Base-by-base conservation (phyloP, 2,329 filamentous ascomycete species). In the Alternaria conjuncta region DNA sequence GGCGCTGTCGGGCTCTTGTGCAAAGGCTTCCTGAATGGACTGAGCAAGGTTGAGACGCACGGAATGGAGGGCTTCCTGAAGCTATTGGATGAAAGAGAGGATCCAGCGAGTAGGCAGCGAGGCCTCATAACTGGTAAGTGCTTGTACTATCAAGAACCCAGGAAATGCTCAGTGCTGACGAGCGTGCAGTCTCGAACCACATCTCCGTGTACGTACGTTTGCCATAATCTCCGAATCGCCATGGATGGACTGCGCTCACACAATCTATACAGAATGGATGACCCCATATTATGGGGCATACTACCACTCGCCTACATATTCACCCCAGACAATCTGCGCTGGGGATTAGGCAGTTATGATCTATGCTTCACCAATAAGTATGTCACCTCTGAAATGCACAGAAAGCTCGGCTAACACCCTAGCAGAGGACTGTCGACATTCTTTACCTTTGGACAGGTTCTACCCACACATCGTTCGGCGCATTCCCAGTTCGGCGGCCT, bases 311-410 rank as follows among this genome's bases (percentile, higher is more conserved):
- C 87, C 54, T 93, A 96, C 75, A 83, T 88, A 68, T 89, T 92
- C 74, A 88, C 90, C 63, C 88, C 92, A 20, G 84, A 86, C 60
- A 96, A 94, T 76, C 86, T 94, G 74, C 89, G 96, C 78, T 98
- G 94, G 93, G 89, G 90, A 10, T 86, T 99, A 58, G 96, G 93
- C 23, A 96, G 94, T 73, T 93, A 97, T 79, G 96, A 99, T 80
- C 94, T 99, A 64, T 97, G 94, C 82, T 99, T 96, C 80, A 90
- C 90, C 74, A 95, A 93, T 77, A 90, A 88, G 93, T 96, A 82
- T 65, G 84, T 71, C 12, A 18, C 30, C 30, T 23, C 30, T 11
- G n/a, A 3, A 12, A 15, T 23, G 26, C 51, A 55, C 60, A 30
- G 26, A 20, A 30, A 36, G 44, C 57, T 36, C 26, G n/a, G 15